Conservation (phyloP, 1,284 basidiomycete species). For the Bjerkandera adusta region DNA sequence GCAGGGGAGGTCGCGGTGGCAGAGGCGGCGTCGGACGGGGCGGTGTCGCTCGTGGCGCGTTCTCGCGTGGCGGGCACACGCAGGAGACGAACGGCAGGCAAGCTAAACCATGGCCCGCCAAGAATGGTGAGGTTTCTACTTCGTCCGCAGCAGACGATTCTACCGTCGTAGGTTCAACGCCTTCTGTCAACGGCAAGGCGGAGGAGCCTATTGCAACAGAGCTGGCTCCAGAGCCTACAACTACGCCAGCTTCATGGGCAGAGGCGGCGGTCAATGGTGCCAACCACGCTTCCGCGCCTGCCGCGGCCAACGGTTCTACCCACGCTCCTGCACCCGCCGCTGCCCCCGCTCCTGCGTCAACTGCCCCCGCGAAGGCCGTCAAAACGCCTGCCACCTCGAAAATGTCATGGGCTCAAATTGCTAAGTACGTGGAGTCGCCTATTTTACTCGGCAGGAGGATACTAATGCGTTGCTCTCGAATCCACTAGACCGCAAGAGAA, state of each 20-base stretch:
- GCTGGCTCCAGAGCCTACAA: constrained; percentile 17
- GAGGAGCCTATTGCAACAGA: constrained; percentile 17
- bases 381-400: constrained; percentile 69
- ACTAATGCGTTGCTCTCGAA: background rate
- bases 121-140: constrained; percentile 18
- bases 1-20: constrained; percentile 62
- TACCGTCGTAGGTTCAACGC: constrained; percentile 6
- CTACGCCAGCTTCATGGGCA: constrained; percentile 39
- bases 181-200: constrained; percentile 11
- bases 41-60: constrained; percentile 49
- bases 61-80: constrained; percentile 54
- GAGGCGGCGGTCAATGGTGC: constrained; percentile 38
- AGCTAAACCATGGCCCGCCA: constrained; percentile 22
- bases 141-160: constrained; percentile 20
- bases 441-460: too few species aligned
- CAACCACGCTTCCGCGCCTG: constrained; percentile 23
- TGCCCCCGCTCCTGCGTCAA: constrained; percentile 24
- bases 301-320: constrained; percentile 41
- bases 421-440: constrained; percentile 38
- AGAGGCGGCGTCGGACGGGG: constrained; percentile 56
- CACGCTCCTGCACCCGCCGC: constrained; percentile 22
- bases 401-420: constrained; percentile 79
- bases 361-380: constrained; percentile 19
- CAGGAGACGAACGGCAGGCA: constrained; percentile 52
- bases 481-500: constrained; percentile 51